Base-by-base conservation (phyloP, 169 alveolate genomes). In the Eimeria acervulina region DNA sequence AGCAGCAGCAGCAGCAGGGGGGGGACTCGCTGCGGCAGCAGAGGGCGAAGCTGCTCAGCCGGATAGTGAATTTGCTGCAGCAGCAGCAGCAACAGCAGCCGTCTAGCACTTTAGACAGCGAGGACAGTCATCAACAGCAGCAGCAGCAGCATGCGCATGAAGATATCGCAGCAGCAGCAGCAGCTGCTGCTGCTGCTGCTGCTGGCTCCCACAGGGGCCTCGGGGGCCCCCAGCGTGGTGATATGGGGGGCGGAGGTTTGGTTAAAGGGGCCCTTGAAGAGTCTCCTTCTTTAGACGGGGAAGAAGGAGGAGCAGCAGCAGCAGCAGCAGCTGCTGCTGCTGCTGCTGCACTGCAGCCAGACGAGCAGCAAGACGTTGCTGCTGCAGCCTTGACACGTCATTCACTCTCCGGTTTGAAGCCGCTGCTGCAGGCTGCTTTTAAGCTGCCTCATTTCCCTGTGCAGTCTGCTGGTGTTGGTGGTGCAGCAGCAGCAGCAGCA, bases 1-100 rank as follows among this genome's bases (percentile, higher is more conserved):
- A 83, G 66, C 88, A 78, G 66, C 88, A 38, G 15, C 66, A 78
- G 42, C 89, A 78, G 68, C 89, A 78, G 40, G 68, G 44, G 89
- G 66, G 66, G 38, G 89, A 78, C 23, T 19, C 89, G 40, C 61
- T 83, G 47, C 91, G 91, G 91, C 70, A 83, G 74, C 91, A 52
- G 91, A 83, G 91, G 52, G 91, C 89, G 36, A 78, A 78, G 89
- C 68, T 78, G 59, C 89, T 78, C 5, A 78, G 66, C 44, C 89
- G 89, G 44, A 78, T 78, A 19, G 40, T 78, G 59, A 40, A 47
- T n/a, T n/a, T 78, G 59, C 40, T 78, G 89, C 89, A 78, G 66
- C 89, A 78, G 89, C 89, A 78, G 68, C 84, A 74, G 84, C 84
- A 74, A 52, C 84, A 70, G 83, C 81, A 70, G 40, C 81, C 81